Evolutionary conservation across 139 green algal genomes (phyloP).

Genomic region (Marvania coccoides): DNA sequence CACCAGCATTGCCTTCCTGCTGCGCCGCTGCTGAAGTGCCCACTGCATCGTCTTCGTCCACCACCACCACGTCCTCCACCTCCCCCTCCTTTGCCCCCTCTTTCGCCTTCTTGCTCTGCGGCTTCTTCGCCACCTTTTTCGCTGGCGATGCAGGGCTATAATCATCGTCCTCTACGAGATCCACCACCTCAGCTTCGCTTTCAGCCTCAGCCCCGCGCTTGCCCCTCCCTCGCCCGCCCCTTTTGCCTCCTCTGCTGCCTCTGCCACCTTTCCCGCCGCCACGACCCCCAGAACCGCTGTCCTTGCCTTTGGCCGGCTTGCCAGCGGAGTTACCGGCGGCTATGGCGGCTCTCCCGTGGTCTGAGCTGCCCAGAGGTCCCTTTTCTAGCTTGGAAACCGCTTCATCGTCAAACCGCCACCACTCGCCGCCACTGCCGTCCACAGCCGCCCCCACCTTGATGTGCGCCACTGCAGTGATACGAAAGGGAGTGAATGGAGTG

Average conservation of each 20-base stretch:
- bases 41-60: not conserved
- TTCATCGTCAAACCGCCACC: slow-evolving; percentile 88
- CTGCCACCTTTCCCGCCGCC: not conserved
- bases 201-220: not conserved
- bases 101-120: not conserved
- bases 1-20: not conserved
- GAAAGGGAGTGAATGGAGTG: not conserved
- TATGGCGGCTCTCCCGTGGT: slow-evolving; percentile 29
- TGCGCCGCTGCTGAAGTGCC: not conserved
- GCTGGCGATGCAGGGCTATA: not conserved
- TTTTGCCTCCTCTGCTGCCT: too few species aligned
- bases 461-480: slow-evolving; percentile 46
- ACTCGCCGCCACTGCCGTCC: slow-evolving; percentile 34
- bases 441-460: slow-evolving; percentile 27
- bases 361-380: slow-evolving; percentile 30
- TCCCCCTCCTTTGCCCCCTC: too few species aligned
- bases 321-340: not conserved
- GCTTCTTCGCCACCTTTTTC: not conserved
- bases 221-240: too few species aligned
- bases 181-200: not conserved
- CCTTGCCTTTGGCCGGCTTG: not conserved
- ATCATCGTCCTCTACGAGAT: not conserved
- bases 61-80: too few species aligned
- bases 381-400: slow-evolving; percentile 39
- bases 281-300: not conserved